Evolutionary conservation across 2,329 filamentous ascomycete species (phyloP).

Genomic region (Plectosphaerella cucumerina): DNA sequence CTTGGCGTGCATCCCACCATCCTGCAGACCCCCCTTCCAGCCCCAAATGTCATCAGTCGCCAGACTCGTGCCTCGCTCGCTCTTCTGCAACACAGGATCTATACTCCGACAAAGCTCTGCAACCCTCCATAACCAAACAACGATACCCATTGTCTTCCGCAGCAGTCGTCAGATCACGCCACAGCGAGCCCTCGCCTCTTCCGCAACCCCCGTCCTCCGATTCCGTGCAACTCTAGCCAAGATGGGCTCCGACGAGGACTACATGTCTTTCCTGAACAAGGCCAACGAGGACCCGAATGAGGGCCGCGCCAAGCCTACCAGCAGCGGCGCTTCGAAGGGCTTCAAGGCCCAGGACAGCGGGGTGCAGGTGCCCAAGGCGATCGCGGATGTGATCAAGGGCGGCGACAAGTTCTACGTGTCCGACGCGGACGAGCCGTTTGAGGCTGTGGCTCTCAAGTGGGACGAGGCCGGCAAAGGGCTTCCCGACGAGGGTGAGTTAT

Average conservation of each 20-base stretch:
- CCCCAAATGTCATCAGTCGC: neutral
- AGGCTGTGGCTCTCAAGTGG: constrained; percentile 67
- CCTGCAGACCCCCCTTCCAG: neutral
- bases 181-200: constrained; percentile 5
- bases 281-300: constrained; percentile 75
- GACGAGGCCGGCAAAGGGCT: constrained; percentile 45
- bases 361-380: constrained; percentile 54
- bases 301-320: constrained; percentile 34
- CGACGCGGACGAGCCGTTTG: constrained; percentile 83
- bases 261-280: constrained; percentile 81
- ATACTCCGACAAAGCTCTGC: too few relatives aligned
- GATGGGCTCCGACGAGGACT: constrained; percentile 78
- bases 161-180: too few relatives aligned
- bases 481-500: constrained; percentile 56
- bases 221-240: constrained; percentile 13
- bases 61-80: too few relatives aligned
- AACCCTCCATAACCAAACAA: too few relatives aligned
- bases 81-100: too few relatives aligned
- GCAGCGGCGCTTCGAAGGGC: constrained; percentile 20
- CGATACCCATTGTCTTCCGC: too few relatives aligned
- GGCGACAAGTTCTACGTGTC: constrained; percentile 65
- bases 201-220: constrained; percentile 11
- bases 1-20: neutral
- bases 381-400: constrained; percentile 45
- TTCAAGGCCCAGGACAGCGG: constrained; percentile 51